Evolutionary conservation across 352 stramenopile species (phyloP).

Genomic region (Globisporangium iwayamae): DNA sequence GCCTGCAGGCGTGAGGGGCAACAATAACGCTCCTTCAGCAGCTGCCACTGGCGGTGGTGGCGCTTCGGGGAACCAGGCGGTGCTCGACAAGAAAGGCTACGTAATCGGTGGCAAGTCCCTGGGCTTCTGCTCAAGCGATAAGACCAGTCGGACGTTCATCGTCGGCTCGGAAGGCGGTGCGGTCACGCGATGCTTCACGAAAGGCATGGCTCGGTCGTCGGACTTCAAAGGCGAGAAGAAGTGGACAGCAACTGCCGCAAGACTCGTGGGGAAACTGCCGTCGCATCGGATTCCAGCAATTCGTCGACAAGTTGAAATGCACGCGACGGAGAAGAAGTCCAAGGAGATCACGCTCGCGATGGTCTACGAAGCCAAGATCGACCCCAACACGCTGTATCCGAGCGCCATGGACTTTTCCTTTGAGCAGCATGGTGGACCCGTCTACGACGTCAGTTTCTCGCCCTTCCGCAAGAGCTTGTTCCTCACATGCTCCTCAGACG

Average conservation of each 20-base stretch:
- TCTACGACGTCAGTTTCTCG: slow-evolving; percentile 80
- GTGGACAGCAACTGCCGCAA: slow-evolving; percentile 64
- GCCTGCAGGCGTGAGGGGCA: slow-evolving; percentile 14
- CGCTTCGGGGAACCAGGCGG: not conserved
- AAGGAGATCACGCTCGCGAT: slow-evolving; percentile 65
- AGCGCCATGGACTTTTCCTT: slow-evolving; percentile 78
- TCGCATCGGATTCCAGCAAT: slow-evolving; percentile 37
- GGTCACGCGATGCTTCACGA: slow-evolving; percentile 62
- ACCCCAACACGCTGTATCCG: slow-evolving; percentile 52
- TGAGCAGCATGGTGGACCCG: slow-evolving; percentile 62
- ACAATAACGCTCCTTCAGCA: slow-evolving; percentile 2
- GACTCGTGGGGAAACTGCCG: slow-evolving; percentile 58
- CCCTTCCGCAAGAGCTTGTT: slow-evolving; percentile 84
- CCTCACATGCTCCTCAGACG: slow-evolving; percentile 73
- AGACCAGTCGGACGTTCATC: slow-evolving; percentile 70
- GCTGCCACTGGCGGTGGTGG: not conserved
- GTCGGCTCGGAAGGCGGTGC: slow-evolving; percentile 71
- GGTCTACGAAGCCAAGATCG: slow-evolving; percentile 74
- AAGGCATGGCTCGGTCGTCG: slow-evolving; percentile 40
- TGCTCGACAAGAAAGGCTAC: slow-evolving; percentile 5
- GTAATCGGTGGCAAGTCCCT: slow-evolving; percentile 66
- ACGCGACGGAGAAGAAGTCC: slow-evolving; percentile 55
- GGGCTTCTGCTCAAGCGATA: slow-evolving; percentile 59
- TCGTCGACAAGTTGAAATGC: slow-evolving; percentile 61
- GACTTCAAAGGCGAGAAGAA: slow-evolving; percentile 81